These are phyloP conservation scores for Boletus huronensis DNA, from an alignment of 768 basidiomycete genomes.

Conservation along the genomic window DNA sequence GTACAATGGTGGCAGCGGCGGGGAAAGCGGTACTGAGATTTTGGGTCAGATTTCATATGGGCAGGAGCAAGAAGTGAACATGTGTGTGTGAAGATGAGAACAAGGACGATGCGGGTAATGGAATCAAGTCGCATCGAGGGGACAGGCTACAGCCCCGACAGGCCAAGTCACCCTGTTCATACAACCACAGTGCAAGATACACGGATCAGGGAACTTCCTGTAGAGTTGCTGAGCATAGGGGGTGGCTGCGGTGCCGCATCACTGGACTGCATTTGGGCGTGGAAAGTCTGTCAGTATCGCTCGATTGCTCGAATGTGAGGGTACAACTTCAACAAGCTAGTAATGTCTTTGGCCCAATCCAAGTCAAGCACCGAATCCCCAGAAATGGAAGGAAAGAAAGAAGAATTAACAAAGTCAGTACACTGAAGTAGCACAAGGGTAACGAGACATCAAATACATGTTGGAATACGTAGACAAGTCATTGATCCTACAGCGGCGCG, in stretches of 20 bases:
- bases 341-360: neutral
- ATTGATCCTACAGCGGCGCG: conserved; percentile 8
- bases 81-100: neutral
- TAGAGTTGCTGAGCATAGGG: neutral
- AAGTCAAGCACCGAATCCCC: neutral
- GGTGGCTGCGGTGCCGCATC: too few species aligned
- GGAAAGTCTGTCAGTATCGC: neutral
- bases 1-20: neutral
- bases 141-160: neutral
- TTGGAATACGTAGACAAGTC: conserved; percentile 1
- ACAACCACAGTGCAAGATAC: neutral
- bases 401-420: conserved; percentile 6
- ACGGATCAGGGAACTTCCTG: neutral
- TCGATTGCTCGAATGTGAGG: neutral
- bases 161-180: neutral
- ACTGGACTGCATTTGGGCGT: neutral
- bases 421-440: neutral
- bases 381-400: neutral
- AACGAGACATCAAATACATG: conserved; percentile 13
- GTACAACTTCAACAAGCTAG: neutral
- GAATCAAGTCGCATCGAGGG: neutral
- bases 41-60: neutral
- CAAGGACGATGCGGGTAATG: neutral
- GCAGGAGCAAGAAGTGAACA: neutral
- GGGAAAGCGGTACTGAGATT: neutral